Percentiles rank a stretch among this genome's conserved stretches.
phyloP scores from a whole-genome alignment of 179 eudicot genomes.

The Spinacia oleracea region DNA sequence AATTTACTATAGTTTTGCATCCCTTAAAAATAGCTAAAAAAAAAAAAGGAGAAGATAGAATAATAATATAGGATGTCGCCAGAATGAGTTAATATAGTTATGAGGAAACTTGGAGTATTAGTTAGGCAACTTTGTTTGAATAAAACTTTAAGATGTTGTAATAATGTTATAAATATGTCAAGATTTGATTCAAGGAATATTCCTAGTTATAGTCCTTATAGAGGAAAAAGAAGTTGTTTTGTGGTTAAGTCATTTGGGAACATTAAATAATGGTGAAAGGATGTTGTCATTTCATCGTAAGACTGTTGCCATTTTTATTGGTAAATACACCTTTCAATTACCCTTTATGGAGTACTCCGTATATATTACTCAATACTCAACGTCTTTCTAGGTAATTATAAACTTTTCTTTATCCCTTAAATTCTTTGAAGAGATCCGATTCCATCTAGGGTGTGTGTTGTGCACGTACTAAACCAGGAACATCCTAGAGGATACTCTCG shows the following conservation, averaged over 20 bases:
- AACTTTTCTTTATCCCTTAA: background rate
- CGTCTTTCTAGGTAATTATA: background rate
- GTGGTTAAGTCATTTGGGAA: constrained; percentile 6
- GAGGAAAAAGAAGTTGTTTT: background rate
- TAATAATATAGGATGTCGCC: constrained; percentile 24
- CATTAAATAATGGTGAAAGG: constrained; percentile 30
- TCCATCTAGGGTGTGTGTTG: no score
- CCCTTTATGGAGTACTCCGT: background rate
- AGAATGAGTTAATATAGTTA: constrained; percentile 23
- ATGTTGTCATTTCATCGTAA: constrained; percentile 39
- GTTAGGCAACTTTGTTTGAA: background rate
- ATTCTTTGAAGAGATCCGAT: background rate
- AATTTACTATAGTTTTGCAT: background rate
- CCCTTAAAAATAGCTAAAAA: background rate
- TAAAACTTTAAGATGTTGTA: constrained; percentile 5
- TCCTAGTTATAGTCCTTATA: background rate
- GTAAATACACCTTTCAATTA: background rate
- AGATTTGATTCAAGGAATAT: background rate
- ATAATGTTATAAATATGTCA: constrained; percentile 7
- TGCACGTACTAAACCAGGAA: no score
- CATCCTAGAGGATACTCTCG: background rate
- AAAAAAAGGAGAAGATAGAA: background rate
- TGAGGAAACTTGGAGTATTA: background rate
- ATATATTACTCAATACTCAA: background rate
- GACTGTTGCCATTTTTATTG: constrained; percentile 27